Conservation (phyloP, 148 eudicot genomes). For the Heliamphora exappendiculata region DNA sequence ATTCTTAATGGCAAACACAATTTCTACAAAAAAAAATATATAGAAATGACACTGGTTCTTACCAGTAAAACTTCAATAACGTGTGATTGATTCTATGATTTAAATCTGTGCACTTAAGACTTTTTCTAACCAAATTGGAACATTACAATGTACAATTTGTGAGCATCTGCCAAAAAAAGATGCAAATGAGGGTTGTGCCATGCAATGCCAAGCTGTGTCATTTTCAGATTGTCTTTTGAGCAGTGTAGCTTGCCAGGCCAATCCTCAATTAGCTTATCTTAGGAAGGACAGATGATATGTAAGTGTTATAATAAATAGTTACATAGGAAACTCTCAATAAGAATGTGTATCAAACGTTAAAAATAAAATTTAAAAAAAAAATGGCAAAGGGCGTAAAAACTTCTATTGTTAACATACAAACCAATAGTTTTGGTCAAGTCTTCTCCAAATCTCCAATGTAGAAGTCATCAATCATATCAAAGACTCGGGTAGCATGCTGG, state of each 20-base stretch:
- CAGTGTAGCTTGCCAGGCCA: background rate
- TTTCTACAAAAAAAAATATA: too few relatives aligned
- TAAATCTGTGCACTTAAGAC: too few relatives aligned
- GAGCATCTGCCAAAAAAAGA: too few relatives aligned
- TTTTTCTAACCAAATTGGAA: too few relatives aligned
- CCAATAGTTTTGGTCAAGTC: constrained; percentile 1
- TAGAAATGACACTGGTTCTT: too few relatives aligned
- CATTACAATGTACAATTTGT: too few relatives aligned
- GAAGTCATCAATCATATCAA: constrained; percentile 84
- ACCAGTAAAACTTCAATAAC: too few relatives aligned
- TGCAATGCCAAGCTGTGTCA: background rate
- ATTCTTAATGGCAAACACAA: too few relatives aligned
- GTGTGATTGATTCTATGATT: too few relatives aligned
- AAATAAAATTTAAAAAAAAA: background rate
- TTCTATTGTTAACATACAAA: constrained; percentile 4
- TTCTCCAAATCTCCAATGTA: constrained; percentile 68
- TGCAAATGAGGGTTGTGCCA: background rate
- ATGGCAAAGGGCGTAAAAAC: background rate
- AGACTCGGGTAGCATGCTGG: constrained; percentile 85
- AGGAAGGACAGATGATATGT: background rate
- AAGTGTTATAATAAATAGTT: background rate
- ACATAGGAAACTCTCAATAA: background rate
- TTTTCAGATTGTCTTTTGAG: background rate
- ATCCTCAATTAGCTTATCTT: background rate
- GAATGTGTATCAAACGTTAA: background rate